Conservation (phyloP, 768 basidiomycete genomes). For the Boletus fagicola region DNA sequence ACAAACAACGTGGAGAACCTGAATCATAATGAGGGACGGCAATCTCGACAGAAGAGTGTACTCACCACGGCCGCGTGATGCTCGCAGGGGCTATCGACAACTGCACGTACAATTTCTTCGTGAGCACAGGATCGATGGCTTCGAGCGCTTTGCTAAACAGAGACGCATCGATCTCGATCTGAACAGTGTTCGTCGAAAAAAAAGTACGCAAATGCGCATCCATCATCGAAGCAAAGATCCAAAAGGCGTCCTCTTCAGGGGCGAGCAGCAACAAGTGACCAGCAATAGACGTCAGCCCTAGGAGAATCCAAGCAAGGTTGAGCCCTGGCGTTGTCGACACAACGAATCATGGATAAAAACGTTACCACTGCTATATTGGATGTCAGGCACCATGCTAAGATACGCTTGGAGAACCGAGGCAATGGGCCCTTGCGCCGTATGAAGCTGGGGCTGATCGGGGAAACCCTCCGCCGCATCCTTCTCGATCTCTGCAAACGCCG, state of each 20-base stretch:
- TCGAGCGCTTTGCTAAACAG: conserved; percentile 74
- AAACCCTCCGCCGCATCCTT: conserved; percentile 56
- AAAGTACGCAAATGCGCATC: conserved; percentile 78
- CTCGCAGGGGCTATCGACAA: conserved; percentile 55
- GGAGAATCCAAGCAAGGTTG: neutral
- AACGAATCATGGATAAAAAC: conserved; percentile 1
- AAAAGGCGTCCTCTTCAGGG: conserved; percentile 88
- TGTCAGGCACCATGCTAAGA: conserved; percentile 81
- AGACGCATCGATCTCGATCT: conserved; percentile 74
- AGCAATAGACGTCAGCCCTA: conserved; percentile 68
- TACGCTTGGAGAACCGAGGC: conserved; percentile 67
- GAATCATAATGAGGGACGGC: neutral
- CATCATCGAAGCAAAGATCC: conserved; percentile 88
- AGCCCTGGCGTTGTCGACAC: neutral
- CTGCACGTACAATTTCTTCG: conserved; percentile 66
- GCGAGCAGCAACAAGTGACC: conserved; percentile 71
- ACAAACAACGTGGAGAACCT: conserved; percentile 79
- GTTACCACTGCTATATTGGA: conserved; percentile 64
- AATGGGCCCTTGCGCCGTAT: conserved; percentile 55
- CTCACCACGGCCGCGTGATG: conserved; percentile 65
- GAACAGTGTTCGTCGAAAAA: conserved; percentile 57
- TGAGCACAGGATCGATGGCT: conserved; percentile 51
- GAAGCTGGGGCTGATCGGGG: conserved; percentile 55
- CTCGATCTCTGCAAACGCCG: conserved; percentile 53
- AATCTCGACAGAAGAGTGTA: neutral